A percentile compares a stretch with the other conserved stretches of the same genome.
phyloP scores from a whole-genome alignment of 176 grass and related monocot species.

The Hyparrhenia diplandra region DNA sequence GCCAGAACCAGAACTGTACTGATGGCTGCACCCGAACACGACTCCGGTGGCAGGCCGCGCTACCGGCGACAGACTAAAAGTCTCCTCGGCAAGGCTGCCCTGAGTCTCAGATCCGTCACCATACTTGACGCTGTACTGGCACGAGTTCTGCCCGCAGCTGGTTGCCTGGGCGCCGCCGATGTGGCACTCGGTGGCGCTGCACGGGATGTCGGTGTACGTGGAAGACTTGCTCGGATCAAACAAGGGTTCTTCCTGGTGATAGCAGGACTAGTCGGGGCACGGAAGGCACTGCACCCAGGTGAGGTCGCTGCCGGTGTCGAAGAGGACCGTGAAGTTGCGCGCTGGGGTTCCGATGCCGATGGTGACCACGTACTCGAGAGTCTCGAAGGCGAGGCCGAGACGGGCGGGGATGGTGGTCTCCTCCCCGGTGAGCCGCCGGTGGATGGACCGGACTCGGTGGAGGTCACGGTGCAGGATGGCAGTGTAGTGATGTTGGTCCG shows the following conservation, averaged over 20 bases:
- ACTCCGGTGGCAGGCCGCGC: background rate
- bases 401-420: background rate
- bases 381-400: background rate
- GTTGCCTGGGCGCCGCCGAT: background rate
- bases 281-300: conserved; percentile 54
- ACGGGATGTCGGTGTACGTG: conserved; percentile 30
- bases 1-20: background rate
- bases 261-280: conserved; percentile 22
- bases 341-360: conserved; percentile 35
- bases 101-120: conserved; percentile 8
- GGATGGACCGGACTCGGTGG: conserved; percentile 17
- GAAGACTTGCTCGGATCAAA: conserved; percentile 36
- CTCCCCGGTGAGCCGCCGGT: background rate
- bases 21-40: conserved; percentile 37
- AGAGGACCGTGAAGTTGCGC: conserved; percentile 35
- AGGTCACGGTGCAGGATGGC: background rate
- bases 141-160: background rate
- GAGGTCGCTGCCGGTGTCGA: conserved; percentile 61
- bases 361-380: conserved; percentile 30
- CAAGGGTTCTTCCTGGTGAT: conserved; percentile 14
- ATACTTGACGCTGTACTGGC: conserved; percentile 17
- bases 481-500: background rate
- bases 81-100: conserved; percentile 11
- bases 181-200: background rate
- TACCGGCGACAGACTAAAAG: background rate